Evolutionary conservation across 2,329 filamentous ascomycete genomes (phyloP), one percentile per base, ranked within the genome.

Genomic region (Ophiostoma ips): DNA sequence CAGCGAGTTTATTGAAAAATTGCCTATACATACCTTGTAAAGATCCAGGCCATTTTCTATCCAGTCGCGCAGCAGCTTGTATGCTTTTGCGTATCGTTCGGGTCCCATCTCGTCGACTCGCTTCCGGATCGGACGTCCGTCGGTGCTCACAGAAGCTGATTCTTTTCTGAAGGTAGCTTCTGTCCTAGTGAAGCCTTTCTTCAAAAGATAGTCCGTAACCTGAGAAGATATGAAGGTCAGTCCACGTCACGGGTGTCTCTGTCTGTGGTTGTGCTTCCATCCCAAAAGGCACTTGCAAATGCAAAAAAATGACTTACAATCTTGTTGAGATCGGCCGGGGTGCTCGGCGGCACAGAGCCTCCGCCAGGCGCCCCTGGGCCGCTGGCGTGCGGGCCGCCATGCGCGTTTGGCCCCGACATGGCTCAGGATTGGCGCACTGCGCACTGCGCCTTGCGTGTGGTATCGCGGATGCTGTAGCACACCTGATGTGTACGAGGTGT

Each of bases 151-250:
- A 58, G 88, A 81, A 21, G 85, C 81, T 1, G 89, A 94, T 65
- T 98, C 92, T 64, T 87, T 84, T 40, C 92, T 80, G 49, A 98
- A 85, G 63, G 92, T 86, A 18, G 90, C 86, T 65, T 98, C 92
- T 1, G 92, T 96, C 21, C 84, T 77, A 49, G 82, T 88, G 66
- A 95, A 98, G 0, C 92, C 92, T 57, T 95, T 89, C 65, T 98
- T 98, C 2, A 88, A 79, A 1, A 98, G 73, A 64, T 98, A 98
- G 59, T 98, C 92, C 9, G 95, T 89, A 3, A 98, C 76, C 76
- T 80, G 47, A 4, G 35, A 12, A 13, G 5, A n/a, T 2, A 16
- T 15, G 5, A n/a, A n/a, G n/a, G 1, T 5, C 21, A 8, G 40
- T 21, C 11, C 15, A 28, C 37, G 37, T 13, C 11, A 11, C 15